Conservation (phyloP, 371 early-diverging fungal genomes). For the Syncephalis plumigaleata region DNA sequence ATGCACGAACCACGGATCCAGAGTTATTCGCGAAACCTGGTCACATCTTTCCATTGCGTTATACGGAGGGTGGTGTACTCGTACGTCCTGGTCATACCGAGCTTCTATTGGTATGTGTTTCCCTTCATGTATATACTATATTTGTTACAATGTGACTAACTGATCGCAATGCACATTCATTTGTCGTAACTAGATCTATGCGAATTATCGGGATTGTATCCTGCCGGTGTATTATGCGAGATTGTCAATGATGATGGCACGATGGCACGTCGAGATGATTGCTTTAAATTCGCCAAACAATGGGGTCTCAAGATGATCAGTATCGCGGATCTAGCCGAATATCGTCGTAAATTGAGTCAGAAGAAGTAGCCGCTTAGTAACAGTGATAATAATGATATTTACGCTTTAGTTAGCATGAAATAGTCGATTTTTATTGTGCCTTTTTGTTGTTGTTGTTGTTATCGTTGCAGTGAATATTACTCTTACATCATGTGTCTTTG, state of each 20-base stretch:
- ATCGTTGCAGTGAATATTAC: too few relatives aligned
- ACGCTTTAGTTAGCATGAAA: too few relatives aligned
- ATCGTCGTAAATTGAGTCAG: slow-evolving; percentile 9
- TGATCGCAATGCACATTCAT: neutral
- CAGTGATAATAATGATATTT: too few relatives aligned
- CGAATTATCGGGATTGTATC: slow-evolving; percentile 56
- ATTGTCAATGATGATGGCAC: slow-evolving; percentile 81
- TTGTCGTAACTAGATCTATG: slow-evolving; percentile 41
- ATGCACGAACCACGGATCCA: slow-evolving; percentile 35
- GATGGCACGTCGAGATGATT: slow-evolving; percentile 89
- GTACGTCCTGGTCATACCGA: slow-evolving; percentile 88
- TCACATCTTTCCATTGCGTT: slow-evolving; percentile 83
- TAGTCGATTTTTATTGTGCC: too few relatives aligned
- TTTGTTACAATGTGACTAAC: neutral
- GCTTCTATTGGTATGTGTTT: slow-evolving; percentile 47
- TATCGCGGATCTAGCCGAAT: slow-evolving; percentile 67
- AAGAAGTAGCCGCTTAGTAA: too few relatives aligned
- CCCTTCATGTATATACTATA: neutral
- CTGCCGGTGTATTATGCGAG: slow-evolving; percentile 85
- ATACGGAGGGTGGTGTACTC: slow-evolving; percentile 59
- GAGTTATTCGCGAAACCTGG: slow-evolving; percentile 80
- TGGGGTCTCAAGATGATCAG: slow-evolving; percentile 75
- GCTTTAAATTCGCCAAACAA: slow-evolving; percentile 58
- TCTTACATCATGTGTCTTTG: too few relatives aligned
- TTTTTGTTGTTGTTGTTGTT: too few relatives aligned